Evolutionary conservation across 768 basidiomycete species (phyloP).

Genomic region (Kwoniella mangroviensis): DNA sequence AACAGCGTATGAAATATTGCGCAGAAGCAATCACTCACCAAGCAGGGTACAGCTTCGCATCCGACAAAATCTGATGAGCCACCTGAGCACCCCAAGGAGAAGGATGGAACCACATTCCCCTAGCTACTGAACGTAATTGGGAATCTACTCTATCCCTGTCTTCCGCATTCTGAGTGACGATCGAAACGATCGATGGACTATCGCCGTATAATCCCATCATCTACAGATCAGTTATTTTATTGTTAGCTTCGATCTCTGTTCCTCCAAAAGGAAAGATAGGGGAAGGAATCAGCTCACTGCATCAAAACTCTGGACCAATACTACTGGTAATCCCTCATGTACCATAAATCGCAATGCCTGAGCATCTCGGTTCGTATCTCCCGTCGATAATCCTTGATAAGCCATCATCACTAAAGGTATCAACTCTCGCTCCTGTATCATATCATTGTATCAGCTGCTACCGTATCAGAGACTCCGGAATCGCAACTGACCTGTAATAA

Average conservation of each 20-base stretch:
- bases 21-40: slow-evolving; percentile 66
- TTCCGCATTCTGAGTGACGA: slow-evolving; percentile 44
- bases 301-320: slow-evolving; percentile 55
- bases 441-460: neutral
- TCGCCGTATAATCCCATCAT: slow-evolving; percentile 58
- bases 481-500: slow-evolving; percentile 48
- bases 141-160: slow-evolving; percentile 53
- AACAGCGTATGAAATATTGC: neutral
- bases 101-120: slow-evolving; percentile 54
- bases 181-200: slow-evolving; percentile 54
- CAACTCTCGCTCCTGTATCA: slow-evolving; percentile 56
- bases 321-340: slow-evolving; percentile 52
- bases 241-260: too few relatives aligned
- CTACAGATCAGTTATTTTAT: too few relatives aligned
- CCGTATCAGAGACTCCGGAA: neutral
- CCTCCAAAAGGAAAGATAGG: too few relatives aligned
- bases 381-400: slow-evolving; percentile 52
- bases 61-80: slow-evolving; percentile 67
- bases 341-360: slow-evolving; percentile 54
- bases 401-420: slow-evolving; percentile 52
- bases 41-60: slow-evolving; percentile 73
- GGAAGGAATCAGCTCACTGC: slow-evolving; percentile 50
- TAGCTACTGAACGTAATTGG: slow-evolving; percentile 50
- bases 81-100: slow-evolving; percentile 55
- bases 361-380: slow-evolving; percentile 51